Base-by-base conservation (phyloP, 495 filamentous ascomycete genomes). In the Xeromyces bisporus region DNA sequence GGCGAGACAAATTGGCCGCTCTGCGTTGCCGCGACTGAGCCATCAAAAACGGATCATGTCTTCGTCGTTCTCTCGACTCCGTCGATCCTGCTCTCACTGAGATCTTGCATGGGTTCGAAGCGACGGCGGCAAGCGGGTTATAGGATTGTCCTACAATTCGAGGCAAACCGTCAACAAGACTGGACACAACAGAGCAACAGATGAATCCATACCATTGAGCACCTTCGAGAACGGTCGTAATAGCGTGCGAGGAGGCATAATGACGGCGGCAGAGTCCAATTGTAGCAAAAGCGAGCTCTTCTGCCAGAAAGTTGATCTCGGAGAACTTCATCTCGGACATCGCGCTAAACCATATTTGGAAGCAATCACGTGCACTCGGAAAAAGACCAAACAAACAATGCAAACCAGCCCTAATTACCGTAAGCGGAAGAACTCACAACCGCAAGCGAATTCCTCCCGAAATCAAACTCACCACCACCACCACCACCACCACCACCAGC, bases 21-120 rank as follows among this genome's bases (percentile, higher is more conserved):
- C 82, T 86, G 28, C 80, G 77, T 49, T 78, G 77, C 41, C 76
- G 66, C 14, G 78, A 67, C 57, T 81, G 77, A 2, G 77, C 77
- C 32, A 47, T 50, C 34, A 54, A 17, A 27, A 57, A 63, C 3
- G 57, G 58, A 17, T 60, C 56, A 51, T 53, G 49, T 39, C 52
- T 39, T 21, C 51, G 51, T 24, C 53, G 44, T 16, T 51, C 46
- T 30, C 50, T 42, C 6, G 47, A 29, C 33, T 58, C 56, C 1
- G 42, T 40, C 8, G 59, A 63, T 7, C 50, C 57, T 9, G 59
- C 51, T 44, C 59, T 50, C 20, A 50, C 31, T 15, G 48, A 44
- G 16, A 42, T 48, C 27, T 51, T 48, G 29, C 41, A 49, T 15
- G 52, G 47, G 29, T 50, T 48, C n/a, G 42, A 29, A 1, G 46